Base-by-base conservation (phyloP, 2,329 filamentous ascomycete species). In the Cercospora nicotianae region DNA sequence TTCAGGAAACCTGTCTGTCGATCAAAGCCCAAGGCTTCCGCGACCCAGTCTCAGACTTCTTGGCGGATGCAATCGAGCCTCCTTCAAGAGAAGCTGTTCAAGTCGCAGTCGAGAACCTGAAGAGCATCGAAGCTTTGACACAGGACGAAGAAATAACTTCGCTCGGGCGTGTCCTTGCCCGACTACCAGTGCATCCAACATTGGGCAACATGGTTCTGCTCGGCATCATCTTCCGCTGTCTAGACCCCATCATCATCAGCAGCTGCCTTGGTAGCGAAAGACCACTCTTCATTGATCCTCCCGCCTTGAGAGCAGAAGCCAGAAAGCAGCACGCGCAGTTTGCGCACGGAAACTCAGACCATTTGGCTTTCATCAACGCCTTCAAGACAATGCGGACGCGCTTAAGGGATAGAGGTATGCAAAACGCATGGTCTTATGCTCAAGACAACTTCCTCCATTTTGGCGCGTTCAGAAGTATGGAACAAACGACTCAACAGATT, bases 141-240 rank as follows among this genome's bases (percentile, higher is more conserved):
- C 64, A 76, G 4, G 71, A 81, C 8, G 81, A 84, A 64, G 70
- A 77, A 3, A 71, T 85, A 23, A 86, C 84, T 1, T 72, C 77
- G 13, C 77, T 86, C 5, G 84, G 84, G 18, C 76, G 75, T n/a
- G 67, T 83, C n/a, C 75, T 85, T 36, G 76, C 80, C 7, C 66
- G 69, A 53, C 67, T 78, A 0, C 80, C 82, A 3, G 75, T 85
- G 4, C 78, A 82, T 65, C 84, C 84, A 6, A 70, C 76, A 3
- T 70, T 82, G 39, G 84, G 81, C 31, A 86, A 85, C 68, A 81
- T 86, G 80, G 79, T 86, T 62, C 64, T 85, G 20, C 75, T 86
- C 9, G 84, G 84, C 5, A 75, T 84, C 28, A 80, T 86, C 57
- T 86, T 86, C 76, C 79, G 80, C 42, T 86, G 84, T 70, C 76